Percentiles rank a stretch among this genome's conserved stretches.
Conservation (phyloP, 192 early-diverging fungal genomes). For the Cetraspora pellucida region DNA sequence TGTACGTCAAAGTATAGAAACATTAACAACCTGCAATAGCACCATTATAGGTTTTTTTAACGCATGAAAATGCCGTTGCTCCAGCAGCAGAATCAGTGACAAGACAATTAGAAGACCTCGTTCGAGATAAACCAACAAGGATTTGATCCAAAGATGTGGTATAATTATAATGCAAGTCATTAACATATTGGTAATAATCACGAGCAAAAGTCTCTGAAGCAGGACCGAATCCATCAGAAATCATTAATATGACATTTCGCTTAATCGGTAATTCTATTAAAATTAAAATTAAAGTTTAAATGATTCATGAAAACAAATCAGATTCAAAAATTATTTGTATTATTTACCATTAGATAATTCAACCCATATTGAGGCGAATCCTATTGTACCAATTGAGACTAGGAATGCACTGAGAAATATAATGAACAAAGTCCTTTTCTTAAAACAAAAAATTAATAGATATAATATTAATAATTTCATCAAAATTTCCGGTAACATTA, state of each 20-base stretch:
- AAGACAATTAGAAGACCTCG: slow-evolving; percentile 75
- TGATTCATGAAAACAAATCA: not conserved
- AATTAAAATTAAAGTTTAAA: not conserved
- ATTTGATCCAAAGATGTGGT: slow-evolving; percentile 66
- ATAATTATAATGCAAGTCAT: slow-evolving; percentile 49
- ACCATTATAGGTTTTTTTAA: slow-evolving; percentile 89
- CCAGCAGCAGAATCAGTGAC: slow-evolving; percentile 98
- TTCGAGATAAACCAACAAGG: slow-evolving; percentile 88
- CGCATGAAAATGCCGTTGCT: slow-evolving; percentile 94
- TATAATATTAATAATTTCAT: too few relatives aligned
- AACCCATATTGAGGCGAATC: not conserved
- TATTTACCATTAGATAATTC: not conserved
- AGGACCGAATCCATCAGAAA: slow-evolving; percentile 94
- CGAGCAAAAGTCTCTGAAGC: slow-evolving; percentile 89
- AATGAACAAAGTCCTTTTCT: too few relatives aligned
- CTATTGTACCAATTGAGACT: not conserved
- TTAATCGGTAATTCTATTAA: slow-evolving; percentile 36
- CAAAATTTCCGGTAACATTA: too few relatives aligned
- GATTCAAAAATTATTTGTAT: not conserved
- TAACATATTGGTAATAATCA: slow-evolving; percentile 73
- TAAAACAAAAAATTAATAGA: too few relatives aligned
- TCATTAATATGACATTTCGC: slow-evolving; percentile 90
- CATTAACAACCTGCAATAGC: slow-evolving; percentile 75
- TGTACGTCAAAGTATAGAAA: not conserved
- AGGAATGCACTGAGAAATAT: too few relatives aligned